phyloP scores from a whole-genome alignment of 495 filamentous ascomycete genomes.

The Aspergillus incahuasiensis region DNA sequence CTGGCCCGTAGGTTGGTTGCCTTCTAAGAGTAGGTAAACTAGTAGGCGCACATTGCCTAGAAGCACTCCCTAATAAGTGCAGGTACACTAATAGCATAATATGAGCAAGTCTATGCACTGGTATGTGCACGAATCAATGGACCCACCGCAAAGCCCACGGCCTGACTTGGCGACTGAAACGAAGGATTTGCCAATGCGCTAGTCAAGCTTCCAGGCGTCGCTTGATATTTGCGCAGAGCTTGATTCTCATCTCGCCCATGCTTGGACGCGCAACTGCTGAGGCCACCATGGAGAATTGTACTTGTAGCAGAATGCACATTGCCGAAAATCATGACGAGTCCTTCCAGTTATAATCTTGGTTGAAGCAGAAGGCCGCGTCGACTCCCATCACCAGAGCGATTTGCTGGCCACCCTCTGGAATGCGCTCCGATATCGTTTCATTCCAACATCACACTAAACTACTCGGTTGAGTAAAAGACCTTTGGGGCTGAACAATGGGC shows the following conservation, averaged over 20 bases:
- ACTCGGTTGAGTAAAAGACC: background rate
- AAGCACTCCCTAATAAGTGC: background rate
- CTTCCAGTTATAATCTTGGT: background rate
- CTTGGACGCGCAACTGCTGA: background rate
- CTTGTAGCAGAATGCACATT: background rate
- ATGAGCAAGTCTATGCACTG: background rate
- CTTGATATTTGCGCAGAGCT: background rate
- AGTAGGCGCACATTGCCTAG: background rate
- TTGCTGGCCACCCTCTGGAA: conserved; percentile 3
- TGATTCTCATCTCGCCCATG: background rate
- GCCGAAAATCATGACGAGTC: background rate
- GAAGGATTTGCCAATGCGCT: background rate
- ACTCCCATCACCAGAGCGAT: background rate
- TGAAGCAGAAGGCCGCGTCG: background rate
- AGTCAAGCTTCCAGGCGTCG: background rate
- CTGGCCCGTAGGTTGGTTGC: too few species aligned
- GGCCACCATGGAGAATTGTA: background rate
- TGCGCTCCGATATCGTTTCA: conserved; percentile 5
- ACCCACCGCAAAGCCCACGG: background rate
- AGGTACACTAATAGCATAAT: background rate
- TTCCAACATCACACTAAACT: background rate
- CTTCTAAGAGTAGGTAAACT: too few species aligned
- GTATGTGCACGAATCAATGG: background rate
- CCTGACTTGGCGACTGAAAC: background rate
- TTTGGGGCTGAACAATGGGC: background rate